Percentiles rank a stretch among this genome's conserved stretches.
These are phyloP conservation scores for Lactarius hatsudake DNA, from an alignment of 768 basidiomycete species.

Conservation along the genomic window DNA sequence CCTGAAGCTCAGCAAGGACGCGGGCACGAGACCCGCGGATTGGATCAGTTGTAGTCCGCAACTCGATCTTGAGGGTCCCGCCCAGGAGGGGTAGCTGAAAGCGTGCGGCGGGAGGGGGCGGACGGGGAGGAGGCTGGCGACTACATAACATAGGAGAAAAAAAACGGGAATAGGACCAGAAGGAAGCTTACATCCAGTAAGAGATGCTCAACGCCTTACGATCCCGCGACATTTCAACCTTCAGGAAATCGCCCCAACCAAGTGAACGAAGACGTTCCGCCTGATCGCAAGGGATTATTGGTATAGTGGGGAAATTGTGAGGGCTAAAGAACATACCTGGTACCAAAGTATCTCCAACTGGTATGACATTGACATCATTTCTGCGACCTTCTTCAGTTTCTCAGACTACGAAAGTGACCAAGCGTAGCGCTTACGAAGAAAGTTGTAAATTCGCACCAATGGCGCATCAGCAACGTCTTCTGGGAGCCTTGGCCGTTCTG, in stretches of 20 bases:
- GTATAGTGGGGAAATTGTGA: neutral
- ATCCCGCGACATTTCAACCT: slow-evolving; percentile 64
- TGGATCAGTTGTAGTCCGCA: slow-evolving; percentile 54
- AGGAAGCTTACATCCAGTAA: slow-evolving; percentile 77
- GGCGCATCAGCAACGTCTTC: slow-evolving; percentile 74
- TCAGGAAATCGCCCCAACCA: slow-evolving; percentile 81
- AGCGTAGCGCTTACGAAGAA: slow-evolving; percentile 64
- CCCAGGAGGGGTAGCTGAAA: slow-evolving; percentile 58
- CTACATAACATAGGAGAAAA: slow-evolving; percentile 31
- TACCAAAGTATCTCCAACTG: slow-evolving; percentile 88
- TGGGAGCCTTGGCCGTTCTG: slow-evolving; percentile 47
- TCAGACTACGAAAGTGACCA: slow-evolving; percentile 7
- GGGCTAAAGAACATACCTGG: slow-evolving; percentile 43
- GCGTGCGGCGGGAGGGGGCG: slow-evolving; percentile 36
- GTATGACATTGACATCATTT: slow-evolving; percentile 89
- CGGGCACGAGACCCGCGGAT: slow-evolving; percentile 53
- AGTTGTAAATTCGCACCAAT: slow-evolving; percentile 81
- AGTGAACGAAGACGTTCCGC: slow-evolving; percentile 75
- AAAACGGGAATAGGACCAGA: slow-evolving; percentile 10
- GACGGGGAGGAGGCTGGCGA: slow-evolving; percentile 34
- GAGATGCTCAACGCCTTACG: slow-evolving; percentile 65
- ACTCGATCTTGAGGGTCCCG: slow-evolving; percentile 71
- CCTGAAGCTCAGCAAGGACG: slow-evolving; percentile 60
- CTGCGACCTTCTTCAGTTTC: slow-evolving; percentile 39
- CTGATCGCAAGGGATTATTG: slow-evolving; percentile 33